A percentile compares a stretch with the other conserved stretches of the same genome.
These are phyloP conservation scores for Umbilicaria muhlenbergii DNA, from an alignment of 495 filamentous ascomycete species.

Conservation along the genomic window DNA sequence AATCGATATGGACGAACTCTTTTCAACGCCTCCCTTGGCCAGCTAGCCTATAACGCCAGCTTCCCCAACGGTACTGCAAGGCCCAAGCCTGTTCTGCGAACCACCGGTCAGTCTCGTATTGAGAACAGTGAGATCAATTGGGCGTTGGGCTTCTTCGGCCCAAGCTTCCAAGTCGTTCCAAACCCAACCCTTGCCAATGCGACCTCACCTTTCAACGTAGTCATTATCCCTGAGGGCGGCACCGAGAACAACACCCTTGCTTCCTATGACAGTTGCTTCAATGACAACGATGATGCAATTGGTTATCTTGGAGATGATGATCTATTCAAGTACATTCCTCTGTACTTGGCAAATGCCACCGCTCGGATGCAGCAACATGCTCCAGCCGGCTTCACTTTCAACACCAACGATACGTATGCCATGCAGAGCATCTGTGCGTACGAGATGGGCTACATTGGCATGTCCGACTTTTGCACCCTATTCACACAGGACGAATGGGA, in stretches of 20 bases:
- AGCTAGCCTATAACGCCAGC: slow-evolving; percentile 26
- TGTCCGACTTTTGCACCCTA: slow-evolving; percentile 20
- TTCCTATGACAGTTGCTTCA: slow-evolving; percentile 23
- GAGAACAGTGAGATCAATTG: slow-evolving; percentile 30
- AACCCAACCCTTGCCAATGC: slow-evolving; percentile 14
- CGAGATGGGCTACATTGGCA: slow-evolving; percentile 19
- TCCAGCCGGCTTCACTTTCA: slow-evolving; percentile 20
- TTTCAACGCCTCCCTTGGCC: slow-evolving; percentile 26
- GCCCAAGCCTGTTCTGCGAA: slow-evolving; percentile 30
- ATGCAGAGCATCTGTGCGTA: slow-evolving; percentile 28
- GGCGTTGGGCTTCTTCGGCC: slow-evolving; percentile 26
- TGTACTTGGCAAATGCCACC: slow-evolving; percentile 18
- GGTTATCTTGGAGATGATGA: slow-evolving; percentile 19
- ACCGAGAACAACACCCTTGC: slow-evolving; percentile 27
- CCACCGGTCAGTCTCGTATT: slow-evolving; percentile 33
- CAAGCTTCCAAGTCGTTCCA: slow-evolving; percentile 15
- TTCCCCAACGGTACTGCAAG: slow-evolving; percentile 30
- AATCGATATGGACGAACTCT: slow-evolving; percentile 35
- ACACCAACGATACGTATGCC: slow-evolving; percentile 24
- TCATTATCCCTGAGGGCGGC: slow-evolving; percentile 25
- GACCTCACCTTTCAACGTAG: slow-evolving; percentile 16
- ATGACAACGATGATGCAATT: slow-evolving; percentile 11
- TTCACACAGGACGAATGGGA: slow-evolving; percentile 25
- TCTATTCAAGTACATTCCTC: slow-evolving; percentile 18
- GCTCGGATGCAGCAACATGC: slow-evolving; percentile 18